Conservation (phyloP, 2,329 filamentous ascomycete species). For the Chrysoporthe deuterocubensis region DNA sequence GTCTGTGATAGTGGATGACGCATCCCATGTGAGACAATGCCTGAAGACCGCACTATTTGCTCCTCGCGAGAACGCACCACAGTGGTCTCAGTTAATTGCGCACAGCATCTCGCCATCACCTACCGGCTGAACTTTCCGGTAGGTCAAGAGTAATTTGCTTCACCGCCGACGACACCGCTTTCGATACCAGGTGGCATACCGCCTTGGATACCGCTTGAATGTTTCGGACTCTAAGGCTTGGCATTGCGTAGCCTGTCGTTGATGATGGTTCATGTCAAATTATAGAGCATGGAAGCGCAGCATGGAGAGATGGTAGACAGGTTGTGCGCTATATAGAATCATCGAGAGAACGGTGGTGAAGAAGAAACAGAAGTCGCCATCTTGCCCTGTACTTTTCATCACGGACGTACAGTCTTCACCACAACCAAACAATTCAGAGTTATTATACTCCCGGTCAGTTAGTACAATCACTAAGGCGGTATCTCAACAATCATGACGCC, state of each 20-base stretch:
- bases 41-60: neutral
- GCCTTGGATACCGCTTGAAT: constrained; percentile 1
- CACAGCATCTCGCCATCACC: neutral
- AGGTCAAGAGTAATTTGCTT: neutral
- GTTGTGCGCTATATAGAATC: neutral
- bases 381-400: neutral
- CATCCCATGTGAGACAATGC: neutral
- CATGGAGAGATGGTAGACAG: neutral
- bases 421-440: neutral
- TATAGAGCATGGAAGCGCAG: neutral
- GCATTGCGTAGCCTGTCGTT: neutral
- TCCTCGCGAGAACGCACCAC: neutral
- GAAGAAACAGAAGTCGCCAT: neutral
- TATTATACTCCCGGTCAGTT: neutral
- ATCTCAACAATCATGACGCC: neutral
- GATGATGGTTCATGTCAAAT: neutral
- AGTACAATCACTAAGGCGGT: too few relatives aligned
- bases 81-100: neutral
- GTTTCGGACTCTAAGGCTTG: neutral
- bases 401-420: neutral
- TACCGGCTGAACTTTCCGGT: neutral
- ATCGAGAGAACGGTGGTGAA: neutral
- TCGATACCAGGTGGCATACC: neutral
- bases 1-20: neutral
- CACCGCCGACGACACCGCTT: constrained; percentile 8